Evolutionary conservation across 2,329 filamentous ascomycete species (phyloP).

Genomic region (Cercospora nicotianae): DNA sequence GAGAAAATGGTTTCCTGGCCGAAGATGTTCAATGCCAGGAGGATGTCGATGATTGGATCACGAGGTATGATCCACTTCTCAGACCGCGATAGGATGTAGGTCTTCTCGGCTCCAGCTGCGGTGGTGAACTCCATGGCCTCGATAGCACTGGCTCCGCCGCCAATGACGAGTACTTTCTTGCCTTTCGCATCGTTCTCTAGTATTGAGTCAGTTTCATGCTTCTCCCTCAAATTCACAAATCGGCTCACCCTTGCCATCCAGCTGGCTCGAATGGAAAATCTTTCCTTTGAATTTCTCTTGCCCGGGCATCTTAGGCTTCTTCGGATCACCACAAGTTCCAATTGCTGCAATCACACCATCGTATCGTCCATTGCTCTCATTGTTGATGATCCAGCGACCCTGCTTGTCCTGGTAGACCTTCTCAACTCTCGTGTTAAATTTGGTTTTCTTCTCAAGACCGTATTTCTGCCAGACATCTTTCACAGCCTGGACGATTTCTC

Average conservation of each 20-base stretch:
- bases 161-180: slow-evolving; percentile 77
- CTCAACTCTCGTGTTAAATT: slow-evolving; percentile 68
- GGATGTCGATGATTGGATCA: slow-evolving; percentile 70
- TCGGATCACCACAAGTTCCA: slow-evolving; percentile 77
- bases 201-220: not conserved
- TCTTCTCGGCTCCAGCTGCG: slow-evolving; percentile 63
- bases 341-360: slow-evolving; percentile 77
- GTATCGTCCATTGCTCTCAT: slow-evolving; percentile 67
- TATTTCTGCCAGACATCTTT: slow-evolving; percentile 73
- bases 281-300: slow-evolving; percentile 70
- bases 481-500: slow-evolving; percentile 74
- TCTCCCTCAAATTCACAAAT: too few species aligned
- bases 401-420: slow-evolving; percentile 67
- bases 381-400: slow-evolving; percentile 76
- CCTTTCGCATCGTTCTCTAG: slow-evolving; percentile 59
- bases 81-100: slow-evolving; percentile 67
- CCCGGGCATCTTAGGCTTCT: slow-evolving; percentile 69
- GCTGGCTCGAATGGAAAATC: slow-evolving; percentile 71
- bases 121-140: slow-evolving; percentile 80
- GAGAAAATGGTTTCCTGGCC: slow-evolving; percentile 70
- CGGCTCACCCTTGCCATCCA: slow-evolving; percentile 63
- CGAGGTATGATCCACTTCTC: slow-evolving; percentile 55
- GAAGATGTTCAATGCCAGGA: slow-evolving; percentile 76
- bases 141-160: slow-evolving; percentile 78
- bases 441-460: slow-evolving; percentile 67